phyloP scores from a whole-genome alignment of 176 grass and related monocot species.

The Alopecurus myosuroides region DNA sequence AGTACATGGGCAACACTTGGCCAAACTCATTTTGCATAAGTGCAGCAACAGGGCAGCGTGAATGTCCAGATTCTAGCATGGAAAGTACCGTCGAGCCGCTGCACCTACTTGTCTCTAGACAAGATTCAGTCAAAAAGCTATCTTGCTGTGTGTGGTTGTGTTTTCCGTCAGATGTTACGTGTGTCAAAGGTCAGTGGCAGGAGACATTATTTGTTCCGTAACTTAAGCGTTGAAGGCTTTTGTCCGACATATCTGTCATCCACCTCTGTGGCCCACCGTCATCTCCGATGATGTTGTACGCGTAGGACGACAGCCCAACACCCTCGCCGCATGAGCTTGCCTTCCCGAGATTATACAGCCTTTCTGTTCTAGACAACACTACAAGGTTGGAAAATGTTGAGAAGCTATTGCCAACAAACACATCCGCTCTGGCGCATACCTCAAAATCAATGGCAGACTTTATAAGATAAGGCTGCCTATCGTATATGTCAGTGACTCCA shows the following conservation, averaged over 20 bases:
- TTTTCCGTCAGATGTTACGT: slow-evolving; percentile 21
- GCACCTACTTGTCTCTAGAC: slow-evolving; percentile 11
- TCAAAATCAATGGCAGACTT: slow-evolving; percentile 98
- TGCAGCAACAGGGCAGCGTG: not conserved
- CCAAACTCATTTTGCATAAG: not conserved
- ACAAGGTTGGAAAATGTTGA: slow-evolving; percentile 95
- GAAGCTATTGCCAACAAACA: slow-evolving; percentile 95
- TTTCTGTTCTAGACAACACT: slow-evolving; percentile 80
- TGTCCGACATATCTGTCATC: slow-evolving; percentile 80
- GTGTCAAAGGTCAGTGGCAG: slow-evolving; percentile 51
- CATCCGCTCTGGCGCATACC: slow-evolving; percentile 74
- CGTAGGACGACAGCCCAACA: slow-evolving; percentile 59
- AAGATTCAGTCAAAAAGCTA: not conserved
- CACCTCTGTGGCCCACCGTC: slow-evolving; percentile 58
- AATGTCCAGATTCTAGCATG: slow-evolving; percentile 16
- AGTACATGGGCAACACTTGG: slow-evolving; percentile 15
- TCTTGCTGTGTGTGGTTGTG: not conserved
- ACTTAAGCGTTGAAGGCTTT: slow-evolving; percentile 69
- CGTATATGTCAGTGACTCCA: slow-evolving; percentile 69
- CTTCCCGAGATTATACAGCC: slow-evolving; percentile 59
- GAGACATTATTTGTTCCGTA: slow-evolving; percentile 84
- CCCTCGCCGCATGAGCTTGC: slow-evolving; percentile 50
- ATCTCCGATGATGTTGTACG: slow-evolving; percentile 77
- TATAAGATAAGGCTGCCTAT: slow-evolving; percentile 85
- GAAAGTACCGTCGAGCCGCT: not conserved